phyloP scores from a whole-genome alignment of 805 yeast species.

The Candida silvicultrix region DNA sequence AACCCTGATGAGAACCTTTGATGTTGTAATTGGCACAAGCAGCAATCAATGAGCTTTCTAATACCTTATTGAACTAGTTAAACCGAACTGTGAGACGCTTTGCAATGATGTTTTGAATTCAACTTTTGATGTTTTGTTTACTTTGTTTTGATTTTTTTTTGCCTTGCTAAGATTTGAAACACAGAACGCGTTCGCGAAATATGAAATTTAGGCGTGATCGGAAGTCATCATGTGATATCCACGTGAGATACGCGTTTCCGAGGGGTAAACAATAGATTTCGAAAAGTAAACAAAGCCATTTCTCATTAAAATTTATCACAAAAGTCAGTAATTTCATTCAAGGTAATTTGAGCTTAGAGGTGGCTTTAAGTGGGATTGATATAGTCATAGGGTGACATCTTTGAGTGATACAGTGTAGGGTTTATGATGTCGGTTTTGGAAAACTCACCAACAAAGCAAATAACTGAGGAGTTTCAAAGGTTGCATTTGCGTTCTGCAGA shows the following conservation, averaged over 20 bases:
- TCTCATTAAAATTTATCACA: neutral
- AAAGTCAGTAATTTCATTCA: too few relatives aligned
- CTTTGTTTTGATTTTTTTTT: neutral
- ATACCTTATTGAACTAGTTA: too few relatives aligned
- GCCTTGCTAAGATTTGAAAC: neutral
- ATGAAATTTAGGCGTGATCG: neutral
- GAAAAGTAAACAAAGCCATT: neutral
- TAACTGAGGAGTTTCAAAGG: slow-evolving; percentile 8
- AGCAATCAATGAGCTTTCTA: too few relatives aligned
- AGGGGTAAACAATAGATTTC: neutral
- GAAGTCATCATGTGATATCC: neutral
- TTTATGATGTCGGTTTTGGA: neutral
- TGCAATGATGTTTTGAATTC: neutral
- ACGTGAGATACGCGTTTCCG: neutral
- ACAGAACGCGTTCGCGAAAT: neutral
- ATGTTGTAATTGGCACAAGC: too few relatives aligned
- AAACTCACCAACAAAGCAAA: slow-evolving; percentile 14
- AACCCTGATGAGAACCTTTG: too few relatives aligned
- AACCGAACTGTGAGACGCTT: too few relatives aligned
- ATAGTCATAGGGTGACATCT: too few relatives aligned
- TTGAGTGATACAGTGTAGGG: too few relatives aligned
- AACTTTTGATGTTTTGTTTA: neutral
- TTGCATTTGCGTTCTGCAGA: slow-evolving; percentile 3
- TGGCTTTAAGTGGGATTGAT: too few relatives aligned
- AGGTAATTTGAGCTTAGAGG: too few relatives aligned